Percentiles rank a stretch among this genome's conserved stretches.
Conservation (phyloP, 331 rosid genomes). For the Rhamnella rubrinervis region DNA sequence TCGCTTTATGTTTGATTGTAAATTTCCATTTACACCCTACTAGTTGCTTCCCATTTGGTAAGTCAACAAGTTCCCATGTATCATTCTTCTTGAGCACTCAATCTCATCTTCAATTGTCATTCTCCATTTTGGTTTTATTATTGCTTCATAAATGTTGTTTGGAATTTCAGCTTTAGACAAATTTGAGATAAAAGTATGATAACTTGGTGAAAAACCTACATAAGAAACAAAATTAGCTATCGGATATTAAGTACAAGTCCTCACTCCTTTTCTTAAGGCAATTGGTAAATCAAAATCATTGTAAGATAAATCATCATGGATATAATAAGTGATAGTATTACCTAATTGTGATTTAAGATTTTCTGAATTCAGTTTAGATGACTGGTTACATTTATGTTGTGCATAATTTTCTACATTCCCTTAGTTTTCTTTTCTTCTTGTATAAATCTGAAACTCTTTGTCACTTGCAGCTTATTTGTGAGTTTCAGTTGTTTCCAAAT, state of each 20-base stretch:
- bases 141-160: background rate
- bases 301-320: background rate
- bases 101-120: background rate
- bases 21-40: background rate
- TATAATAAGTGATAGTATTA: background rate
- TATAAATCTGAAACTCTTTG: background rate
- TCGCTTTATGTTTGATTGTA: background rate
- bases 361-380: background rate
- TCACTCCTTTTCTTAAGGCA: background rate
- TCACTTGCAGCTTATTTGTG: background rate
- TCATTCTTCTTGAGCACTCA: background rate
- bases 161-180: background rate
- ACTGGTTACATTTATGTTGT: background rate
- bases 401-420: background rate
- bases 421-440: background rate
- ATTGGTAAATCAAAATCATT: background rate
- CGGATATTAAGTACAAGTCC: background rate
- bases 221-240: background rate
- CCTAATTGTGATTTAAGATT: background rate
- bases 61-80: background rate
- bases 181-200: background rate
- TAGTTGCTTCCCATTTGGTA: background rate
- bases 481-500: no score
- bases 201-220: background rate
- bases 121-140: background rate